Conservation (phyloP, 768 basidiomycete species). For the Polyporus arcularius region DNA sequence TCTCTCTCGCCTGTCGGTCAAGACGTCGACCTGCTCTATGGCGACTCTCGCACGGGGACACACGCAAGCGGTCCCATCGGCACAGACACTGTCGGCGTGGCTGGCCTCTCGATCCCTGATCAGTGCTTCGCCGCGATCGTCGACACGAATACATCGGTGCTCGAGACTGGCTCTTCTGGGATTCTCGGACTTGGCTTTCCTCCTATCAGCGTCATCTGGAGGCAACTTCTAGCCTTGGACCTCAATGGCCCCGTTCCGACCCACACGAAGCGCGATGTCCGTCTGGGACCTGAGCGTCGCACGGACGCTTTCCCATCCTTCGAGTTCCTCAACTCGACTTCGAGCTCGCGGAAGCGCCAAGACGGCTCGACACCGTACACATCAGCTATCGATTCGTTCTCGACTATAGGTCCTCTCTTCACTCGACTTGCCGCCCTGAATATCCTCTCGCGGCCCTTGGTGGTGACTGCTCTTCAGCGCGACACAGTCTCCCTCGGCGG, state of each 20-base stretch:
- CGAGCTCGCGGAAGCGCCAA: background rate
- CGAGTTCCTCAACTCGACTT: background rate
- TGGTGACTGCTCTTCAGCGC: conserved; percentile 63
- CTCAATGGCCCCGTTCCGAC: conserved; percentile 3
- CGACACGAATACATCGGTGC: conserved; percentile 64
- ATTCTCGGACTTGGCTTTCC: conserved; percentile 81
- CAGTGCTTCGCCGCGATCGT: conserved; percentile 71
- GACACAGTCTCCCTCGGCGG: conserved; percentile 69
- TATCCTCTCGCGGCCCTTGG: conserved; percentile 45
- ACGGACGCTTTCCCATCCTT: background rate
- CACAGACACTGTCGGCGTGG: conserved; percentile 55
- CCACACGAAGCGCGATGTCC: background rate
- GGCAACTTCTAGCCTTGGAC: conserved; percentile 22
- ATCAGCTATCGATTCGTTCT: conserved; percentile 28
- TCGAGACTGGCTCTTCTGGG: conserved; percentile 57
- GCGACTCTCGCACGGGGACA: conserved; percentile 72
- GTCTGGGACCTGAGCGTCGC: too few species aligned
- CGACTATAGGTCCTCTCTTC: conserved; percentile 35
- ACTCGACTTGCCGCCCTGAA: conserved; percentile 33
- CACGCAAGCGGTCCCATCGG: conserved; percentile 67
- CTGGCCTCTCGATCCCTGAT: conserved; percentile 46
- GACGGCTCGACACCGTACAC: background rate
- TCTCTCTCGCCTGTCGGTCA: conserved; percentile 49
- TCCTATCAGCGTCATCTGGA: conserved; percentile 41
- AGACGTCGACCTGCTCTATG: conserved; percentile 57